Conservation (phyloP, 106 monocot genomes). For the Alisma plantagoaquatica region DNA sequence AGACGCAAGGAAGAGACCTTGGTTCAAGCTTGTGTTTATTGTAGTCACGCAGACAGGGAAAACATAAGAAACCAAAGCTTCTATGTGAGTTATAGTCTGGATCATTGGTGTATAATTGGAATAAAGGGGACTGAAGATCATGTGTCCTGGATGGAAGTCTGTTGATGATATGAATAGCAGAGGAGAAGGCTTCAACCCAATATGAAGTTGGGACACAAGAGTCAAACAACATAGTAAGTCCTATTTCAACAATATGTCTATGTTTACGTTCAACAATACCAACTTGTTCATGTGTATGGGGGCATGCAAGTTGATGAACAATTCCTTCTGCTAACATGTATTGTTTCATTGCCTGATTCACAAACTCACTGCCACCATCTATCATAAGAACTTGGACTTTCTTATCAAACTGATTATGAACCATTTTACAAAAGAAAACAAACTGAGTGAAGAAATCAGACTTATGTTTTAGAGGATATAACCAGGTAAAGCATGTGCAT, state of each 20-base stretch:
- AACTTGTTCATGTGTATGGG: conserved; percentile 3
- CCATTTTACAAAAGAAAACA: background rate
- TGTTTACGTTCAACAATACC: background rate
- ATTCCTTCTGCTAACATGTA: background rate
- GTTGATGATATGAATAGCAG: background rate
- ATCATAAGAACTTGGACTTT: background rate
- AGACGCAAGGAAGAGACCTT: background rate
- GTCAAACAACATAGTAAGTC: background rate
- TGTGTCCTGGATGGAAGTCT: background rate
- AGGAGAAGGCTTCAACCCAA: background rate
- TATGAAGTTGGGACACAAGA: background rate
- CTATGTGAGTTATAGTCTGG: background rate
- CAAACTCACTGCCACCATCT: background rate
- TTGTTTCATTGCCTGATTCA: background rate
- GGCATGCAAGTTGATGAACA: background rate
- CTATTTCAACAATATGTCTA: background rate
- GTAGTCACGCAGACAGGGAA: background rate
- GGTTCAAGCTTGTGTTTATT: background rate
- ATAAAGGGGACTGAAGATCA: background rate
- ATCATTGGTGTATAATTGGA: background rate
- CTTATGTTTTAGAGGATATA: background rate
- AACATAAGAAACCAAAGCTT: background rate
- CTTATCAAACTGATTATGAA: background rate
- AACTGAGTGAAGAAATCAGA: background rate
- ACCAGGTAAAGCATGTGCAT: background rate